Base-by-base conservation (phyloP, 805 yeast species). In the Saturnispora hagleri region DNA sequence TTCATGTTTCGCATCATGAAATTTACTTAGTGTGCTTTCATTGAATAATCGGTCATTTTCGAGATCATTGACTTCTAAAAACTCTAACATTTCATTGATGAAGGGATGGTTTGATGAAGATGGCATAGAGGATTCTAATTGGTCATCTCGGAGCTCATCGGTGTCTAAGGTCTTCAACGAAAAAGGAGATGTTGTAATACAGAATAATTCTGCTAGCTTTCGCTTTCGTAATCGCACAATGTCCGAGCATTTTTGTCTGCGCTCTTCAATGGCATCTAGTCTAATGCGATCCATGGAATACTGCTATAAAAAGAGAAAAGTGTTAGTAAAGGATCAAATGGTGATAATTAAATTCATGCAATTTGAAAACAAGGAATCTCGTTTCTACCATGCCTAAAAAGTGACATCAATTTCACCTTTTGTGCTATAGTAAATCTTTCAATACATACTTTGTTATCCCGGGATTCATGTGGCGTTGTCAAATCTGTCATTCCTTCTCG, bases 161-260 rank as follows among this genome's bases (percentile, higher is more conserved):
- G 60, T 71, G 47, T 58, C 71, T 53, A 60, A 71, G 53, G 73
- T 72, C 57, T 61, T 69, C 46, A 70, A 80, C 51, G 76, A 62
- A 52, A 72, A 68, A 18, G 82, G 79, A 48, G 79, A 64, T 54
- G 79, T 64, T 10, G 86, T 71, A 13, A 83, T 74, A 56, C 81
- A 77, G 60, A 79, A 83, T 17, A 84, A 67, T 62, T 82, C 86
- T 1, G 84, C 73, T 24, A 84, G 69, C 59, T 79, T 80, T 27
- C 82, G 68, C 58, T 80, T 80, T 47, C 89, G 69, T 44, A 70
- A 69, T 54, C 72, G 69, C 12, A 79, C 67, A n/a, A 79, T 65
- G 47, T 71, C 74, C 43, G 68, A 54, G 45, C 77, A 71, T 34
- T 66, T 69, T 43, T 69, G 72, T 27, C 73, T 64, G 51, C 78